Percentiles rank a stretch among this genome's conserved stretches.
Conservation (phyloP, 371 early-diverging fungal species). For the Mortierella sp. region DNA sequence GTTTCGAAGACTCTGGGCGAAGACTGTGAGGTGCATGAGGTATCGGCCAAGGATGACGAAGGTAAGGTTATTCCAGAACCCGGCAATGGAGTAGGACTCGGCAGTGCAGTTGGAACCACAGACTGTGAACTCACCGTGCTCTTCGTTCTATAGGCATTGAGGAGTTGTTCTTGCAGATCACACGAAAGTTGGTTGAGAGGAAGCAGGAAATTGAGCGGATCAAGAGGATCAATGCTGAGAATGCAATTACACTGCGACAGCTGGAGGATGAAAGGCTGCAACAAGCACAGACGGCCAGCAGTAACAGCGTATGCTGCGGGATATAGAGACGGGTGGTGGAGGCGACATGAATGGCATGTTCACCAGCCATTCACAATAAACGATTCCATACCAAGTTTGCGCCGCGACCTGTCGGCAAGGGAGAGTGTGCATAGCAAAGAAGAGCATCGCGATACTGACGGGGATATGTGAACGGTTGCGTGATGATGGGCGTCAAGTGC, state of each 20-base stretch:
- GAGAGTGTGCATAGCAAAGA: no score
- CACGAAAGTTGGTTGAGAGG: conserved; percentile 66
- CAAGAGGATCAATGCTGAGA: conserved; percentile 49
- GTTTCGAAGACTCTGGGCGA: conserved; percentile 67
- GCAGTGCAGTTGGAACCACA: no score
- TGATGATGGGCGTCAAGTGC: no score
- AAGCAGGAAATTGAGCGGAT: conserved; percentile 55
- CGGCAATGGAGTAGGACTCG: no score
- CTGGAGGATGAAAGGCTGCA: conserved; percentile 48
- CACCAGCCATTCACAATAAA: neutral
- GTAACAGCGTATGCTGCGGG: conserved; percentile 46
- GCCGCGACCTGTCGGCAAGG: no score
- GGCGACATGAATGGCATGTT: neutral
- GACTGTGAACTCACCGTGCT: neutral
- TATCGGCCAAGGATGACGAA: conserved; percentile 79
- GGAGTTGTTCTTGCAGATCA: conserved; percentile 70
- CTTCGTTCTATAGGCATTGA: conserved; percentile 55
- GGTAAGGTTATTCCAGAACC: conserved; percentile 58
- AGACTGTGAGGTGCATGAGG: conserved; percentile 72
- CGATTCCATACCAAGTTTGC: no score
- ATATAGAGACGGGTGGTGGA: conserved; percentile 13
- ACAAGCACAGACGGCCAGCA: conserved; percentile 38
- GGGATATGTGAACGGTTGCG: no score
- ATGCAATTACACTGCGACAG: conserved; percentile 52
- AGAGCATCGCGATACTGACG: no score